Percentiles rank a stretch among this genome's conserved stretches.
Conservation (phyloP, 441 rosid genomes). For the Cnidoscolus chayamansa region DNA sequence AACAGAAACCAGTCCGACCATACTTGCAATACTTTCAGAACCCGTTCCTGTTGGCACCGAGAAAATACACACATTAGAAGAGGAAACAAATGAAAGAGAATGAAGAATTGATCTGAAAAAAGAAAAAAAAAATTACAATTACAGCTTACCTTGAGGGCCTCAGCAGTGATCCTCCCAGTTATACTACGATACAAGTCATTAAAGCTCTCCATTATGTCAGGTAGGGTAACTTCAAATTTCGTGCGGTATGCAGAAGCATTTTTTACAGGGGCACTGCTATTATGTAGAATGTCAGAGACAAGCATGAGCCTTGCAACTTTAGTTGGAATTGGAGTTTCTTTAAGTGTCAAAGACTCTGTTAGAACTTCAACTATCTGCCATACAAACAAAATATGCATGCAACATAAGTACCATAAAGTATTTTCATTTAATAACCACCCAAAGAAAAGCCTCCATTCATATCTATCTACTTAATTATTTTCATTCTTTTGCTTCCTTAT, state of each 20-base stretch:
- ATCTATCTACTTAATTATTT: background rate
- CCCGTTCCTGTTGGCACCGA: constrained; percentile 68
- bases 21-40: constrained; percentile 95
- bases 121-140: constrained; percentile 13
- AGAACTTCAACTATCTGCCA: constrained; percentile 94
- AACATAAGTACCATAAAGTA: background rate
- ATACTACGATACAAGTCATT: constrained; percentile 88
- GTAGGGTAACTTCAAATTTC: constrained; percentile 88
- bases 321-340: constrained; percentile 95
- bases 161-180: constrained; percentile 99
- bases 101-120: background rate
- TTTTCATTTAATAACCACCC: background rate
- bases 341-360: constrained; percentile 96
- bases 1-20: constrained; percentile 99
- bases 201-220: constrained; percentile 98
- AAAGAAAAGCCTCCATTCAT: background rate
- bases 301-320: constrained; percentile 99
- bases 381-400: constrained; percentile 14
- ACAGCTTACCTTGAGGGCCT: constrained; percentile 81
- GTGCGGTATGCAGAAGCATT: constrained; percentile 99
- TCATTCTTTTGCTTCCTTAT: background rate
- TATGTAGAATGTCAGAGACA: constrained; percentile 95
- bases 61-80: constrained; percentile 14
- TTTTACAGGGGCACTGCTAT: constrained; percentile 98
- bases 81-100: constrained; percentile 3